Evolutionary conservation across 805 yeast genomes (phyloP), one percentile per base, ranked within the genome.

Genomic region (Ogataea ramenticola): DNA sequence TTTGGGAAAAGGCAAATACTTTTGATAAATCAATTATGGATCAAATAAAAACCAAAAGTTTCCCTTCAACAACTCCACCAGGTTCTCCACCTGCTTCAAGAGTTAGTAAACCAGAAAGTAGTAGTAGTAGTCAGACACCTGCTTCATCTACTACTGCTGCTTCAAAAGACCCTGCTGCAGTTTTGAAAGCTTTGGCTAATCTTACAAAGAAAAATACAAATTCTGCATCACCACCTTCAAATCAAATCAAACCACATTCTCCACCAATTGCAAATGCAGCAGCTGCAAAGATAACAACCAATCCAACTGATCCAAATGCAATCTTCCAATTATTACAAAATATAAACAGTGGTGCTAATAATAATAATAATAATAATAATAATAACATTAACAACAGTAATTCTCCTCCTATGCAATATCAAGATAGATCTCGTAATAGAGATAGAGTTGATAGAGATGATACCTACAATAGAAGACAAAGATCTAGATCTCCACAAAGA

Each of bases 1-100:
- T 93, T 55, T 93, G 99, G 99, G 86, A 80, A 52, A 80, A 86
- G 50, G 83, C 89, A 32, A 79, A 78, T 36, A 84, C 96, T 15
- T 91, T 93, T 65, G 70, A 71, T 44, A 74, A 76, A 36, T 70
- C 71, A 35, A 66, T 72, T 29, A 67, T 93, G 44, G 63, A 71
- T 38, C 59, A 72, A 17, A 73, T 87, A 46, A 76, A 81, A 58
- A 62, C 70, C 12, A 80, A 75, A 56, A 76, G 76, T 60, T 84
- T 82, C 55, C 66, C 64, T 41, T 68, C 88, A 15, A 74, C 80
- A 10, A 82, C 95, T 4, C 91, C 93, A 33, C 83, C 83, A 2
- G 83, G 78, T 24, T 75, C 85, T 15, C 85, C 85, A 35, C 78
- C 80, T n/a, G 48, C 50, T 43, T 54, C 56, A 47, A 50, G 51